These are phyloP conservation scores for Xylaria sp. DNA, from an alignment of 2,329 filamentous ascomycete species.

Conservation along the genomic window DNA sequence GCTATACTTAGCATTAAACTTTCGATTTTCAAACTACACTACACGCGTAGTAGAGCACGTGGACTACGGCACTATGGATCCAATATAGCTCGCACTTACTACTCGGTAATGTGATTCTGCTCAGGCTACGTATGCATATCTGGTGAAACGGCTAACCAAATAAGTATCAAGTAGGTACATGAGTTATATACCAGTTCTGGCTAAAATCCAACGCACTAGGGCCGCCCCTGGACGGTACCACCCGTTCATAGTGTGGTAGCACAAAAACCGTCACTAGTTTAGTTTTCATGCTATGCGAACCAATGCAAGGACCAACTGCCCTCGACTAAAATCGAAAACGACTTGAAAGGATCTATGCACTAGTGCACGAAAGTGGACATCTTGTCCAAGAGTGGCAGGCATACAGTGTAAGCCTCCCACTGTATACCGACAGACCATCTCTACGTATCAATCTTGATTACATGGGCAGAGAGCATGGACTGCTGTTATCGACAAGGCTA, in stretches of 20 bases:
- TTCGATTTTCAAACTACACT: background rate
- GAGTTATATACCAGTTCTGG: too few relatives aligned
- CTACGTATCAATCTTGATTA: background rate
- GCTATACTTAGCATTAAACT: background rate
- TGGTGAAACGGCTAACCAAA: conserved; percentile 23
- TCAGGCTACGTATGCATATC: background rate
- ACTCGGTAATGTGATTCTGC: background rate
- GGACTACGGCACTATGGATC: background rate
- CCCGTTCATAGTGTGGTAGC: background rate
- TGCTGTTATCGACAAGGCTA: background rate
- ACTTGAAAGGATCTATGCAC: conserved; percentile 5
- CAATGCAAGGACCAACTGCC: conserved; percentile 19
- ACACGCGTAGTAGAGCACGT: background rate
- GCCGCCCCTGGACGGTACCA: conserved; percentile 3
- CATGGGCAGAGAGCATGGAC: too few relatives aligned
- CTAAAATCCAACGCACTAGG: too few relatives aligned
- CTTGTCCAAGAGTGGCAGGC: background rate
- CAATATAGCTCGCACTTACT: background rate
- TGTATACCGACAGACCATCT: background rate
- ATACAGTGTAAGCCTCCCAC: background rate
- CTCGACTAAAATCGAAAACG: background rate
- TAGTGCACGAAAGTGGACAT: background rate
- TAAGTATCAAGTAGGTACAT: background rate
- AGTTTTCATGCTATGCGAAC: background rate
- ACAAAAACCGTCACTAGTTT: background rate